Base-by-base conservation (phyloP, 306 rosid species). In the Glycine latifolia region DNA sequence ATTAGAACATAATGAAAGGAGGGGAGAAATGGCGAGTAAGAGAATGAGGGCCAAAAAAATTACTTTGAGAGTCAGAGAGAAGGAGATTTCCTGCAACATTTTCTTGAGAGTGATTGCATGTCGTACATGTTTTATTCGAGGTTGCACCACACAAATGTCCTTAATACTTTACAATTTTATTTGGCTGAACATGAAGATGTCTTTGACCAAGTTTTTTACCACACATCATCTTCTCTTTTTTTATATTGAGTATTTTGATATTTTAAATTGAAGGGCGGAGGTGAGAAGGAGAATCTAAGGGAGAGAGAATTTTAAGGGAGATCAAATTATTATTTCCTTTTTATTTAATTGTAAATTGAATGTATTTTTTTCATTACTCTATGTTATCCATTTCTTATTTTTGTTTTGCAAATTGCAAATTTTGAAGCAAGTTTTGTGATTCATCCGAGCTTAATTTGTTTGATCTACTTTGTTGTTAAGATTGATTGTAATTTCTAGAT, bases 221-320 rank as follows among this genome's bases (percentile, higher is more conserved):
- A 31, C 78, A 59, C 79, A 52, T 71, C 20, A 2, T 53, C 9
- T 7, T 39, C 77, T 52, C 43, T 4, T 50, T 83, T 59, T 41
- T 70, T 37, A 31, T 11, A 39, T 9, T 26, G 0, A n/a, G 44
- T 17, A 6, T 26, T 56, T 54, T 35, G n/a, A 10, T 58, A 35
- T 58, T 48, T 3, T 62, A 10, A 52, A 8, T 44, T 55, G 71
- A 73, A 71, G 59, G 86, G 76, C 54, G 60, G 75, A 78, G 47
- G 15, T 46, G 17, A 15, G 48, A 46, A 48, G 75, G 11, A 16
- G 47, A 83, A 52, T 77, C 2, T 43, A 58, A 43, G 86, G 86
- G 79, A 71, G 26, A 9, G 76, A 73, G 76, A 79, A 7, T 46
- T 63, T 78, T n/a, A 31, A 60, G 86, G 83, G 80, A 53, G 20